Percentiles rank a stretch among this genome's conserved stretches.
Evolutionary conservation across 2,329 filamentous ascomycete species (phyloP).

Genomic region (Orbilia oligospora): DNA sequence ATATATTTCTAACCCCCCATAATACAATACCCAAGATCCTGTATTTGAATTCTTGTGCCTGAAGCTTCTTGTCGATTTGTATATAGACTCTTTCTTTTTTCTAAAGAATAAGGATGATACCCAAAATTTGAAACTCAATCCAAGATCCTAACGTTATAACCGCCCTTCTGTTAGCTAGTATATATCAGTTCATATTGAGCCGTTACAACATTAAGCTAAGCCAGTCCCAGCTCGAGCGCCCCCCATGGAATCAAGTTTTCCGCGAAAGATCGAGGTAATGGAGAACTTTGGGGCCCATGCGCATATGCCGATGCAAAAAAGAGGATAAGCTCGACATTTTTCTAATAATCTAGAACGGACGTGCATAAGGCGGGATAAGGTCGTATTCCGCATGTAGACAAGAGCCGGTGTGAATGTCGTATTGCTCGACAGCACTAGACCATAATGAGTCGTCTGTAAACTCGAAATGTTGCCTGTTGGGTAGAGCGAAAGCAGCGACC

Average conservation of each 20-base stretch:
- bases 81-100: not conserved
- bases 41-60: not conserved
- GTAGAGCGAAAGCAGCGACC: slow-evolving; percentile 13
- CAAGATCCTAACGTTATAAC: not conserved
- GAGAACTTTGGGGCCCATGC: not conserved
- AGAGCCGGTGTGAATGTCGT: not conserved
- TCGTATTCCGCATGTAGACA: slow-evolving; percentile 8
- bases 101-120: slow-evolving; percentile 27
- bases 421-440: not conserved
- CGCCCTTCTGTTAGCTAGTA: not conserved
- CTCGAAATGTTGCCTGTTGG: not conserved
- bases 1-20: not conserved
- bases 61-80: not conserved
- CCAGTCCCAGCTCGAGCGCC: slow-evolving; percentile 21
- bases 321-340: not conserved
- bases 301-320: not conserved
- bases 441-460: not conserved
- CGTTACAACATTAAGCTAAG: not conserved
- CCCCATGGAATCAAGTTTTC: slow-evolving; percentile 26
- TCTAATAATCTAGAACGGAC: not conserved
- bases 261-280: not conserved
- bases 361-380: not conserved
- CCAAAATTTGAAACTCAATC: slow-evolving; percentile 1
- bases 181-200: not conserved
- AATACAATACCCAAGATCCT: not conserved